Percentiles rank a stretch among this genome's conserved stretches.
Evolutionary conservation across 495 filamentous ascomycete species (phyloP).

Genomic region (Paragyromitra xinjiangensis): DNA sequence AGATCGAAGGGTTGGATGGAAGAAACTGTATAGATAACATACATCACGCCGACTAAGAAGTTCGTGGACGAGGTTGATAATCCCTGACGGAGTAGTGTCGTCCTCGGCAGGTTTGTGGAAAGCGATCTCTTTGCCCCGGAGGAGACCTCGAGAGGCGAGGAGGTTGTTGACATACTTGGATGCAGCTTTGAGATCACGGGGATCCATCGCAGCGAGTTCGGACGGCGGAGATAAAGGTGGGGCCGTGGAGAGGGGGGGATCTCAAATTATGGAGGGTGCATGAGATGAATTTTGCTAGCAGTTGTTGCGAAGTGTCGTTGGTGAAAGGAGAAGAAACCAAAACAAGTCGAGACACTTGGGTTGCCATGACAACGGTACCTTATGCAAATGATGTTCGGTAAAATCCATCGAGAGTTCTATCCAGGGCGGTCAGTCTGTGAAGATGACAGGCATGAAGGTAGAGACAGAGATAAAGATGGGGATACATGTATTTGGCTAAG

Average conservation of each 20-base stretch:
- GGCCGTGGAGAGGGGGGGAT: slow-evolving; percentile 1
- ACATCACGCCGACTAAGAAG: slow-evolving; percentile 67
- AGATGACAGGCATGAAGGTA: not conserved
- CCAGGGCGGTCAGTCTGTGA: not conserved
- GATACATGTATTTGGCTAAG: not conserved
- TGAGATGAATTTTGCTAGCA: slow-evolving; percentile 5
- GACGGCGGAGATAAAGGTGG: not conserved
- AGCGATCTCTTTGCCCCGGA: slow-evolving; percentile 82
- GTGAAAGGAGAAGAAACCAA: not conserved
- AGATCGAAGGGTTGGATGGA: too few relatives aligned
- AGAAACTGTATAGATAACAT: slow-evolving; percentile 1
- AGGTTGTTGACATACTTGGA: slow-evolving; percentile 97
- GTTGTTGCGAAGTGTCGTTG: not conserved
- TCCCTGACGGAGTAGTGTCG: slow-evolving; percentile 79
- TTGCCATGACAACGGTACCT: slow-evolving; percentile 6
- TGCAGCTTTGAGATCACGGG: slow-evolving; percentile 81
- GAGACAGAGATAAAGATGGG: too few relatives aligned
- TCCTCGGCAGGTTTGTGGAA: slow-evolving; percentile 78
- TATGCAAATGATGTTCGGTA: too few relatives aligned
- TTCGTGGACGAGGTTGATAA: slow-evolving; percentile 94
- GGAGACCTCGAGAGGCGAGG: slow-evolving; percentile 83
- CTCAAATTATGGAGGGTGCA: not conserved
- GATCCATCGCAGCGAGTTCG: slow-evolving; percentile 68
- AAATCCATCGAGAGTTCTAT: too few relatives aligned
- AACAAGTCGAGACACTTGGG: not conserved